Base-by-base conservation (phyloP, 768 basidiomycete species). In the Termitomyces sp. region DNA sequence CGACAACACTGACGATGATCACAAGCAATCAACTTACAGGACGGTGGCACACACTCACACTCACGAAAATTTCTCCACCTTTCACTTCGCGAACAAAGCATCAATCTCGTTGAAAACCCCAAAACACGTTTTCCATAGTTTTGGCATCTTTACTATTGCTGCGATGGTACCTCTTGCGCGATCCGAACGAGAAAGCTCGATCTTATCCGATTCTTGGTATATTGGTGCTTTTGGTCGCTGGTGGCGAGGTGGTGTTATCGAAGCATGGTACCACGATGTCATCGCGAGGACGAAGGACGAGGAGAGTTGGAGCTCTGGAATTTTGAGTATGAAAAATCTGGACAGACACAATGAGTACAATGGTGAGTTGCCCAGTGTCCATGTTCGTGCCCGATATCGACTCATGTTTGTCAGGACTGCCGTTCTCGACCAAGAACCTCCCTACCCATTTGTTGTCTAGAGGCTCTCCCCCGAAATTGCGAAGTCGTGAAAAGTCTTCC, bases 81-180 rank as follows among this genome's bases (percentile, higher is more conserved):
- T 93, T 68, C 91, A 91, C 72, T 99, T 99, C 70, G 86, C 91
- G 54, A 96, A 91, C 75, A 90, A 93, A 65, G 93, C 95, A 62
- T 88, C 93, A 33, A 85, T 99, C 60, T 91, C 93, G 3, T 82
- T 99, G 48, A 89, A 93, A 58, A 99, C 96, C 3, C 95, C 95
- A 18, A 86, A 88, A 69, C 92, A 84, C 71, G 83, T 89, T 65
- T 92, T 95, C 71, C 88, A 90, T 65, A 89, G 84, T 66, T 91
- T 95, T 69, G 89, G 86, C 46, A 76, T 98, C 62, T 91, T 94
- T 70, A 93, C 93, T 49, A 79, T 97, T 69, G 95, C 93, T 44
- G 82, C 86, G 49, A 83, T 88, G 74, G 75, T 86, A 22, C 89
- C 88, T 57, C 75, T 80, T 57, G 71, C 78, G 58, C 77, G 76